A percentile compares a stretch with the other conserved stretches of the same genome.
Conservation (phyloP, 352 stramenopile species). For the Phytophthora europaea region DNA sequence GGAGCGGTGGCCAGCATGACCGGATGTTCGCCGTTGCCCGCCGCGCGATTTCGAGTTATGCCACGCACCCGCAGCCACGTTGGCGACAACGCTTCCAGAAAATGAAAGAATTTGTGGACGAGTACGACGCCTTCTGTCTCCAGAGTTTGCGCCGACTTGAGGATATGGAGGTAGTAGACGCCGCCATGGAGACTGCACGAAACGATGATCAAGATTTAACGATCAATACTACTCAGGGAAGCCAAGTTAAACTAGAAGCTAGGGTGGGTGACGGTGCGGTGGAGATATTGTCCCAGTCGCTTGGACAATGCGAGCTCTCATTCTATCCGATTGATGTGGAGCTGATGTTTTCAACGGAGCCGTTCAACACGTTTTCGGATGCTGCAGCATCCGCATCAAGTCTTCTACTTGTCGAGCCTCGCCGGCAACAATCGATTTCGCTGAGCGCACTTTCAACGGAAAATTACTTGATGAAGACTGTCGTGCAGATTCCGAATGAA, state of each 20-base stretch:
- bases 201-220: not conserved
- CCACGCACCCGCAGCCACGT: constrained; percentile 46
- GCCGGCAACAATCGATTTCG: constrained; percentile 40
- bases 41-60: constrained; percentile 47
- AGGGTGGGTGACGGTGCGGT: constrained; percentile 37
- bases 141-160: constrained; percentile 28
- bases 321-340: constrained; percentile 78
- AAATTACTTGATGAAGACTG: constrained; percentile 18
- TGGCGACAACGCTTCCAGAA: constrained; percentile 61
- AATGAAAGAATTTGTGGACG: constrained; percentile 51
- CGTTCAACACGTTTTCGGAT: constrained; percentile 63
- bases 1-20: constrained; percentile 9
- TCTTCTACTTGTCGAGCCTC: constrained; percentile 59
- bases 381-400: constrained; percentile 45
- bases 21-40: constrained; percentile 47
- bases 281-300: constrained; percentile 39
- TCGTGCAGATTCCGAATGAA: constrained; percentile 40
- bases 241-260: constrained; percentile 43
- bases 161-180: constrained; percentile 27
- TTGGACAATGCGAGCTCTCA: constrained; percentile 51
- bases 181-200: not conserved
- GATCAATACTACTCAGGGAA: not conserved
- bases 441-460: constrained; percentile 20
- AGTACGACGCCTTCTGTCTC: constrained; percentile 49
- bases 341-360: constrained; percentile 72